Evolutionary conservation across 768 basidiomycete genomes (phyloP), one percentile per base, ranked within the genome.

Genomic region (Bullera alba): DNA sequence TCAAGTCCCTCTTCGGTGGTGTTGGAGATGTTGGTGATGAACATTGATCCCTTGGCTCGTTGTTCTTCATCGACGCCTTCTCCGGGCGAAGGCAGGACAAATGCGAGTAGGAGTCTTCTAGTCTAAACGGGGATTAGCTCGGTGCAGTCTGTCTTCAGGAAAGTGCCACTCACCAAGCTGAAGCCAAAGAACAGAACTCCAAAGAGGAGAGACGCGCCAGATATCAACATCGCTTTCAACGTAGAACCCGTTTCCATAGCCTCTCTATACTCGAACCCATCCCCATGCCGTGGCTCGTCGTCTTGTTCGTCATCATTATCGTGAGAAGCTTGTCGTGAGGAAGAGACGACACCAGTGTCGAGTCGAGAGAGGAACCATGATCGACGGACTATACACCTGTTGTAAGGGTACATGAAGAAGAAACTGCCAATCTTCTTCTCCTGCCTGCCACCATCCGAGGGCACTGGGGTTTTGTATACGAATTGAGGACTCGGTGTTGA

Each of bases 191-290:
- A 58, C 37, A 71, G 46, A 8, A 60, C 58, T 25, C 57, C 56
- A 17, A 62, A 55, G 1, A 53, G 26, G n/a, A 55, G 38, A 6
- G 60, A 27, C 37, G 27, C 55, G 1, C 49, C 39, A 38, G 53
- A 45, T n/a, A 58, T 26, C 22, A 58, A 12, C 16, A 43, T 45
- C 3, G 56, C 54, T 32, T 51, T n/a, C n/a, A 49, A 19, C 3
- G 52, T 39, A 12, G 19, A 23, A 12, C 57, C 53, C 21, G 48
- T 39, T n/a, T 49, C 48, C 57, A 65, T 39, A 50, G 85, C 84
- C 69, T 92, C 89, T 44, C 82, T 81, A 67, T 91, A 93, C 38
- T 74, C 75, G 76, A 95, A 89, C 2, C 78, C 63, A 0, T 80
- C 75, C 4, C 87, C 91, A 61, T 92, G 91, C 14, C 70, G 43